Base-by-base conservation (phyloP, 805 yeast genomes). In the Monosporozyma aquatica region DNA sequence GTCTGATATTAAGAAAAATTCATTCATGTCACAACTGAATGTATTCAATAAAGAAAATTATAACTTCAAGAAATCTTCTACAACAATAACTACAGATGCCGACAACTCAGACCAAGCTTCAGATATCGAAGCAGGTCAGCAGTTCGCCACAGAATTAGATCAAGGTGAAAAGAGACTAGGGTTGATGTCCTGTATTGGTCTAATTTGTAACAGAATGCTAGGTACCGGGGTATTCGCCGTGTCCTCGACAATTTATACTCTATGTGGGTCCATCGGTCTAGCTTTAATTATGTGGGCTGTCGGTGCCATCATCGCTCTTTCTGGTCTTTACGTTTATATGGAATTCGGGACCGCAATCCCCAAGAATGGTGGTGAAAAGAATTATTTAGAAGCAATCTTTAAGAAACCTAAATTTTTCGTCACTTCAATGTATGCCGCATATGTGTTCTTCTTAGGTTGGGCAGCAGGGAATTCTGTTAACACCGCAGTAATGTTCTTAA, bases 311-410 rank as follows among this genome's bases (percentile, higher is more conserved):
- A 83, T 83, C 49, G 82, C 90, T 4, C 62, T 74, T 8, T 61
- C 77, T 26, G 82, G 82, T 27, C 60, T 81, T 51, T 71, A 76
- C 54, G 86, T 80, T 3, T 84, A 83, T 60, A 76, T 83, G 78
- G 92, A 83, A 56, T 80, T 82, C 59, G 94, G 94, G 13, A 74
- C 82, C 5, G 80, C 80, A 34, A 76, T 82, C 44, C 85, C 86
- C 37, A 75, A 82, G 64, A 83, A 84, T 54, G 95, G 95, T 50
- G 95, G 92, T 51, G 95, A 85, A 56, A 83, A 82, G 63, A 82
- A 82, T 54, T 85, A 85, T 58, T 64, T 85, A 52, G 92, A 84
- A 58, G 80, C 72, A 51, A 74, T 82, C 39, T 85, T 70, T 65
- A 70, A 69, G 39, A 76, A 74, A 51, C 95, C 95, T 33, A 72